Evolutionary conservation across 306 rosid species (phyloP).

Genomic region (Vigna angularis): DNA sequence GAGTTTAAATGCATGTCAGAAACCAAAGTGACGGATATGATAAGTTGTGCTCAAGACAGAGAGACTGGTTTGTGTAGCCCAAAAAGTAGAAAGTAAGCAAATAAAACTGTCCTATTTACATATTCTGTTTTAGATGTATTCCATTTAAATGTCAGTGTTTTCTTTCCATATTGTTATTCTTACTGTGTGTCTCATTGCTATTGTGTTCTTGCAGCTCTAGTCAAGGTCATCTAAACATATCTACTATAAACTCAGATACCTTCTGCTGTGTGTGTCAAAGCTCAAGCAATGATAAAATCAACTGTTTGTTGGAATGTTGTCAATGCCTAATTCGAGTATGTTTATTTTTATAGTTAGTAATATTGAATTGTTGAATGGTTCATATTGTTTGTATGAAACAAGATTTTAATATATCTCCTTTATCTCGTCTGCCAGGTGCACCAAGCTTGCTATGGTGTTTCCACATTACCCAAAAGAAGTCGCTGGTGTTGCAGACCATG

Average conservation of each 20-base stretch:
- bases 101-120: constrained; percentile 31
- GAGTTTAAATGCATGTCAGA: constrained; percentile 50
- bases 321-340: constrained; percentile 63
- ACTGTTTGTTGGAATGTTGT: constrained; percentile 63
- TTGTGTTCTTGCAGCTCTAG: constrained; percentile 60
- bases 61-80: constrained; percentile 47
- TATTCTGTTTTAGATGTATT: constrained; percentile 20
- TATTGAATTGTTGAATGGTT: constrained; percentile 39
- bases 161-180: constrained; percentile 25
- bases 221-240: constrained; percentile 47
- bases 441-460: constrained; percentile 74
- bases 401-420: constrained; percentile 24
- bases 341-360: constrained; percentile 42
- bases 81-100: constrained; percentile 56
- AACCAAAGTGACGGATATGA: constrained; percentile 42
- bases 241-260: constrained; percentile 51
- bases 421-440: constrained; percentile 61
- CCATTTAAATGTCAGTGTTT: constrained; percentile 29
- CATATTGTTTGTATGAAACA: constrained; percentile 22
- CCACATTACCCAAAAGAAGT: constrained; percentile 64
- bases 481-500: constrained; percentile 76
- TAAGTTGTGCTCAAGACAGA: constrained; percentile 51
- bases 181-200: constrained; percentile 25
- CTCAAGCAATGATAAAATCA: constrained; percentile 63
- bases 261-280: constrained; percentile 69